Conservation (phyloP, 208 protist genomes). For the Acanthamoeba lenticulata region DNA sequence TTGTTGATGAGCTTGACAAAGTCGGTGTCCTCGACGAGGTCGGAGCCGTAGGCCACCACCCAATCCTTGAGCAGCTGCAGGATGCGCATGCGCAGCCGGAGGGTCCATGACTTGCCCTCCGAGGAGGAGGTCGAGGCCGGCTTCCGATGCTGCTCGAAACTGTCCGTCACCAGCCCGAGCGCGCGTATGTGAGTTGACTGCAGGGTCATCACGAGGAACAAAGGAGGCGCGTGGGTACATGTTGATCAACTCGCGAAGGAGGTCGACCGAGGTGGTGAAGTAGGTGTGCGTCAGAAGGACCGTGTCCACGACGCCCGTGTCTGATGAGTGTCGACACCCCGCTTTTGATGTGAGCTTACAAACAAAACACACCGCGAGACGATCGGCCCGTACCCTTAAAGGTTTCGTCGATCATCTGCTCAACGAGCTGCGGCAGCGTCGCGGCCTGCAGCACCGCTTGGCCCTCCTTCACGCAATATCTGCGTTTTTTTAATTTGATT, state of each 20-base stretch:
- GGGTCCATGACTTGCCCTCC: not conserved
- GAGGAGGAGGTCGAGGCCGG: no score
- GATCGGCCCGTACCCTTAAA: not conserved
- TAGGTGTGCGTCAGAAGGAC: slow-evolving; percentile 55
- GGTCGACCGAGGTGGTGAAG: slow-evolving; percentile 63
- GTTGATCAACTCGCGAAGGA: slow-evolving; percentile 14
- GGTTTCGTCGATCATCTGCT: slow-evolving; percentile 56
- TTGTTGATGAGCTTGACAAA: not conserved
- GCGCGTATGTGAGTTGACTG: not conserved
- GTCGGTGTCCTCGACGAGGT: not conserved
- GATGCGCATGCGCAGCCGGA: not conserved
- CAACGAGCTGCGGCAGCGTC: slow-evolving; percentile 4
- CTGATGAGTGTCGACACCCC: not conserved
- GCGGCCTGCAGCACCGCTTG: not conserved
- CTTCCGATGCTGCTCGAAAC: not conserved
- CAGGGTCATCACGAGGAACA: not conserved
- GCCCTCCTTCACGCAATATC: not conserved
- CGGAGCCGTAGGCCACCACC: not conserved
- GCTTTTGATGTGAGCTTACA: not conserved
- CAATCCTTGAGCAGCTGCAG: not conserved
- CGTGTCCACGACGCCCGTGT: slow-evolving; percentile 25
- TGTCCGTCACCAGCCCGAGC: not conserved
- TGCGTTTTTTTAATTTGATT: no score
- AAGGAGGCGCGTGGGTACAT: slow-evolving; percentile 2
- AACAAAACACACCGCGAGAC: not conserved